Evolutionary conservation across 768 basidiomycete species (phyloP).

Genomic region (Boletus vinaceobasis): DNA sequence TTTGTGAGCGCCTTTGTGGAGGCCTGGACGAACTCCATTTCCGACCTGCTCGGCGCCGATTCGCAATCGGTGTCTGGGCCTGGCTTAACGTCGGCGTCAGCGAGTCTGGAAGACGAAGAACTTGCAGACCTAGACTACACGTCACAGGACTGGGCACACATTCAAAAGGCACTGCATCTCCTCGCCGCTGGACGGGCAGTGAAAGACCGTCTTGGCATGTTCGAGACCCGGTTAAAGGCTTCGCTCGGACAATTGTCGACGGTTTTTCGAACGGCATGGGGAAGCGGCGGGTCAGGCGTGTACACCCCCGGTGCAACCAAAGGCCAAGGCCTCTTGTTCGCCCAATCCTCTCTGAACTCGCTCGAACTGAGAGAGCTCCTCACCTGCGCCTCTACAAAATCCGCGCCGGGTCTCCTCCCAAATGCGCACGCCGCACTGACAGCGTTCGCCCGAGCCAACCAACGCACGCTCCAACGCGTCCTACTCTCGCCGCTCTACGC

Average conservation of each 20-base stretch:
- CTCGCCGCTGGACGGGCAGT: slow-evolving; percentile 77
- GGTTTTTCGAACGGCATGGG: slow-evolving; percentile 53
- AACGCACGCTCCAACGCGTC: slow-evolving; percentile 73
- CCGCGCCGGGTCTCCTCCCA: slow-evolving; percentile 43
- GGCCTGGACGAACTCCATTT: slow-evolving; percentile 53
- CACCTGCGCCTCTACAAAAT: slow-evolving; percentile 17
- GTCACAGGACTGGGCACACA: slow-evolving; percentile 82
- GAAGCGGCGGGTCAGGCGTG: slow-evolving; percentile 47
- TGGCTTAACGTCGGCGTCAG: slow-evolving; percentile 26
- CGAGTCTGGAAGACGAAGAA: slow-evolving; percentile 46
- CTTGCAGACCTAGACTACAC: slow-evolving; percentile 84
- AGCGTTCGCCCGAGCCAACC: slow-evolving; percentile 67
- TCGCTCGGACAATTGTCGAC: slow-evolving; percentile 57
- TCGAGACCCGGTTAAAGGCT: slow-evolving; percentile 68
- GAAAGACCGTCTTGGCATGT: slow-evolving; percentile 59
- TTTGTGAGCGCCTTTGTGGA: slow-evolving; percentile 72
- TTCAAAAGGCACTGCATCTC: slow-evolving; percentile 79
- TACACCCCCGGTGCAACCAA: slow-evolving; percentile 56
- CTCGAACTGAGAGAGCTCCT: slow-evolving; percentile 54
- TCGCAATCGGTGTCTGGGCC: slow-evolving; percentile 33
- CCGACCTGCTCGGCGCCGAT: slow-evolving; percentile 31
- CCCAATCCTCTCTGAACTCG: slow-evolving; percentile 83
- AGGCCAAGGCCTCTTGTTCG: slow-evolving; percentile 71
- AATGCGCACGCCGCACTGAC: slow-evolving; percentile 55
- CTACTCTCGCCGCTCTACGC: slow-evolving; percentile 80